Conservation (phyloP, 2,329 filamentous ascomycete species). For the Peltaster fructicola region DNA sequence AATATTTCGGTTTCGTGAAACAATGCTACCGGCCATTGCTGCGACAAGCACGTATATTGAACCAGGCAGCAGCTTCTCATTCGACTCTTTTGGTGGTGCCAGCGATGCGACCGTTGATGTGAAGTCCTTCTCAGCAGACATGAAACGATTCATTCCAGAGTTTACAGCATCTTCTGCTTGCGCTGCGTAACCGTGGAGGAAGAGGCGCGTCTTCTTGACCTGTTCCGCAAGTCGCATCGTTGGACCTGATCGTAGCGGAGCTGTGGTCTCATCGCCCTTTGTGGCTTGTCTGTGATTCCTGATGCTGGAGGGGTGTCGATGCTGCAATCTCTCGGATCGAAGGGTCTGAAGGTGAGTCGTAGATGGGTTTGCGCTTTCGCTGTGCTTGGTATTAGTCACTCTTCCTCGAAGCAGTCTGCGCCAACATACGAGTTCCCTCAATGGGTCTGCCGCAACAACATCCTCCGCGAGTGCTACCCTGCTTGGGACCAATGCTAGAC, state of each 20-base stretch:
- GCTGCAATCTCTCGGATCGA: slow-evolving; percentile 20
- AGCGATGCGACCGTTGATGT: slow-evolving; percentile 77
- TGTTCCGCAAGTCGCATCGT: slow-evolving; percentile 78
- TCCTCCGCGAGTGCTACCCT: slow-evolving; percentile 32
- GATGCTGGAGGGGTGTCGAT: slow-evolving; percentile 21
- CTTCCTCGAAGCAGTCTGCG: not conserved
- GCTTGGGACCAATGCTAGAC: slow-evolving; percentile 29
- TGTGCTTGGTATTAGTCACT: slow-evolving; percentile 6
- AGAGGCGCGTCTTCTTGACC: slow-evolving; percentile 62
- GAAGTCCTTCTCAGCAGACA: slow-evolving; percentile 76
- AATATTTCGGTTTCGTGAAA: slow-evolving; percentile 74
- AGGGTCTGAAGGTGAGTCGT: slow-evolving; percentile 42
- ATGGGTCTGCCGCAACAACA: slow-evolving; percentile 14
- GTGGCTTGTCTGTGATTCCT: slow-evolving; percentile 17
- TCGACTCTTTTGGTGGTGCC: slow-evolving; percentile 67
- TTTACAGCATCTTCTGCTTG: slow-evolving; percentile 71
- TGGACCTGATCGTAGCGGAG: slow-evolving; percentile 16
- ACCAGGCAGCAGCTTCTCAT: slow-evolving; percentile 79
- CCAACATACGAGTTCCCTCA: slow-evolving; percentile 12
- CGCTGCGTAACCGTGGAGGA: slow-evolving; percentile 59
- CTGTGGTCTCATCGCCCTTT: slow-evolving; percentile 11
- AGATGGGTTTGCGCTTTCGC: slow-evolving; percentile 46
- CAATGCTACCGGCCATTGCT: slow-evolving; percentile 85
- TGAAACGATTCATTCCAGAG: slow-evolving; percentile 57
- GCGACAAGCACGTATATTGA: slow-evolving; percentile 83